Base-by-base conservation (phyloP, 225 moss, liverwort and hornwort genomes). In the Pseudisothecium myosuroides region DNA sequence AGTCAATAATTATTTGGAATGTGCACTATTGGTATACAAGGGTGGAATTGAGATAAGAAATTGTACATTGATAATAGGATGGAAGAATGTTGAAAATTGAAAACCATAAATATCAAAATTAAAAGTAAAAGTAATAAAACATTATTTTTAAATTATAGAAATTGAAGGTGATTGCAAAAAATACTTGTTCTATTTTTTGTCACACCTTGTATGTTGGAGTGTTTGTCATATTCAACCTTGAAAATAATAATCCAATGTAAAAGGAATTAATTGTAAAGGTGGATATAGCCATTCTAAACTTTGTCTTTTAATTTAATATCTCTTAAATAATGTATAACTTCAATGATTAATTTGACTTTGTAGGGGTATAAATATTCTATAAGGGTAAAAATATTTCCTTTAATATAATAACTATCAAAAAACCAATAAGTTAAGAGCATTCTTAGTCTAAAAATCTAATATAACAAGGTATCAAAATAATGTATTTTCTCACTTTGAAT, bases 11-110 rank as follows among this genome's bases (percentile, higher is more conserved):
- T n/a, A n/a, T n/a, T n/a, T n/a, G n/a, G n/a, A n/a, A n/a, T 18
- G 18, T 19, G 3, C 0, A 49, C 11, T 3, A 47, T 47, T 7
- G 1, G 4, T 29, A 31, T 7, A 47, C 2, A 75, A 12, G 49
- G 31, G 7, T 0, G 0, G 2, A 74, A 4, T 47, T 74, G 74
- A 74, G 7, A 18, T 31, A 10, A 28, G 0, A 4, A 4, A 47
- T 3, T 29, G 2, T 11, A 47, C 3, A 73, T 73, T 47, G 18
- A 8, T 71, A 71, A 26, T 71, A 26, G 15, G 9, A 9, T 27
- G 5, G 72, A 72, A 72, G 27, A 72, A 27, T 72, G 28, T 73
- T 73, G 10, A 9, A 28, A 28, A 45, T 73, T 45, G 13, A 26
- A 41, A 71, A 15, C 1, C 41, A 2, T 4, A 14, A 14, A 39